A percentile compares a stretch with the other conserved stretches of the same genome.
Evolutionary conservation across 306 rosid species (phyloP).

Genomic region (Nissolia schottii): DNA sequence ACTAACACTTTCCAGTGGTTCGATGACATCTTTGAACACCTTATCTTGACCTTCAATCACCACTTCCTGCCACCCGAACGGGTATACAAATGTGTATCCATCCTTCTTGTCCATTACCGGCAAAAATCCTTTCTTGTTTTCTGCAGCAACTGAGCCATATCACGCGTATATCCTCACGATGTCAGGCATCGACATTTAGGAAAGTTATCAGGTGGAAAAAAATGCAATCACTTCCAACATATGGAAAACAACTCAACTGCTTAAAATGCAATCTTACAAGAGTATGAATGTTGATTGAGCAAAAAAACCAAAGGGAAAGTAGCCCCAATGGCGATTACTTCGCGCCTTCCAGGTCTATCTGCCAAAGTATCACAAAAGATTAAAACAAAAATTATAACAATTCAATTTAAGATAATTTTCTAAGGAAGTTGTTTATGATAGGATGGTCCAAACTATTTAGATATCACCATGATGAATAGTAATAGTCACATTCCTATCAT

Average conservation of each 20-base stretch:
- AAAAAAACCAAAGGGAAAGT: slow-evolving; percentile 56
- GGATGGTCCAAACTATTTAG: background rate
- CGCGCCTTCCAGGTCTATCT: slow-evolving; percentile 86
- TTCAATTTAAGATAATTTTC: background rate
- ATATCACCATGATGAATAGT: background rate
- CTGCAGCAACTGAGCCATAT: slow-evolving; percentile 99
- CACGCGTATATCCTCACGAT: slow-evolving; percentile 69
- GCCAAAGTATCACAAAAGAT: slow-evolving; percentile 33
- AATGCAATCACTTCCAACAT: background rate
- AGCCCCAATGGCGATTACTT: slow-evolving; percentile 55
- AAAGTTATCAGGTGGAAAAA: slow-evolving; percentile 26
- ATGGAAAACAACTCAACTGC: slow-evolving; percentile 24
- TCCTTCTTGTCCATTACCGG: slow-evolving; percentile 70
- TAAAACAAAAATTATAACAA: background rate
- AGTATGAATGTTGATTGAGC: slow-evolving; percentile 48
- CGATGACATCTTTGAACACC: slow-evolving; percentile 96
- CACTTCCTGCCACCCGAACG: slow-evolving; percentile 99
- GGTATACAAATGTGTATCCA: slow-evolving; percentile 81
- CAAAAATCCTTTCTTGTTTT: slow-evolving; percentile 69
- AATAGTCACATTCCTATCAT: background rate
- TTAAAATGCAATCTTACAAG: slow-evolving; percentile 67
- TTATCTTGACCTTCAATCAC: slow-evolving; percentile 89
- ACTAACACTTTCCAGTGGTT: slow-evolving; percentile 84
- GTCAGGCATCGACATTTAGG: slow-evolving; percentile 44
- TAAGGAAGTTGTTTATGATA: background rate